Evolutionary conservation across 768 basidiomycete genomes (phyloP), one percentile per base, ranked within the genome.

Genomic region (Dioszegia aurantiaca): DNA sequence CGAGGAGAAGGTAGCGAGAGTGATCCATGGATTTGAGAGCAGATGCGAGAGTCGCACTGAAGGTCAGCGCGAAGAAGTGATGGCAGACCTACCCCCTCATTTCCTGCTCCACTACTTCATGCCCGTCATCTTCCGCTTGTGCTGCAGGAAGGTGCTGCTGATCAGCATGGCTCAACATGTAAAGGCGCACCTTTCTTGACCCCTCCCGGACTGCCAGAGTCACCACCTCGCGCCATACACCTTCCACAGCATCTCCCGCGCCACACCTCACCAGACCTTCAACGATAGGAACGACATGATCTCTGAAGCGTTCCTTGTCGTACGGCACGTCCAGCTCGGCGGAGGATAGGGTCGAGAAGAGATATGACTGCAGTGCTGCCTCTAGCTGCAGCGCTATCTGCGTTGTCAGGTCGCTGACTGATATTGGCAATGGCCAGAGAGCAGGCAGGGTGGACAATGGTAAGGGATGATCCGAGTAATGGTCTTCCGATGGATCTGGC

Each of bases 1-100:
- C 77, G n/a, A 87, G 78, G 12, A 76, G 72, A 52, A 86, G 79
- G 68, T 91, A 94, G 6, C 86, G 84, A 0, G 78, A 48, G 57
- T 91, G 89, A 3, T 81, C 76, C 83, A 91, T 84, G 16, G 79
- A 80, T 56, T 85, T 83, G 37, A 94, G 75, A 46, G 83, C 80
- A 53, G 81, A 80, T 26, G 82, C 80, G 54, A 86, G 77, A 27
- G 76, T 81, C 39, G 66, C 64, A 3, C 72, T 73, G 33, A 4
- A 31, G 8, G 23, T 60, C 48, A 54, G 47, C 37, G 31, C 48
- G 21, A 28, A 17, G 12, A 21, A 14, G 27, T 16, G 27, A 41
- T 23, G 33, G 33, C 26, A 5, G 33, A 42, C 68, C 49, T 27
- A 67, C 65, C 77, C 79, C 62, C 77, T 56, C 39, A 60, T 59